Conservation (phyloP, 1,284 basidiomycete species). For the Pholiota adiposa region DNA sequence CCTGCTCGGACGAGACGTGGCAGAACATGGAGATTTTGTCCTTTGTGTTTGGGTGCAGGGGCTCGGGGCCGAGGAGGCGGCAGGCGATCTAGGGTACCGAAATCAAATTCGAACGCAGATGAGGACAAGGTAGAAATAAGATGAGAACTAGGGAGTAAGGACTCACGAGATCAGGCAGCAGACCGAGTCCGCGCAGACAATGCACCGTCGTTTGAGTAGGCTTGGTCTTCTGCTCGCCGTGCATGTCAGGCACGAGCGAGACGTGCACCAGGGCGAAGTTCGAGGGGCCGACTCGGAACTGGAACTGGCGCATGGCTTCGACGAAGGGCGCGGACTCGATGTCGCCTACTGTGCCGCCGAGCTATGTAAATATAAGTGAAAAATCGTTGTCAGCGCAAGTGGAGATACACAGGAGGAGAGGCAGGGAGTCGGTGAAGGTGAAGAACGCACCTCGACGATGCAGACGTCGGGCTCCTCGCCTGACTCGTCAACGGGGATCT, state of each 20-base stretch:
- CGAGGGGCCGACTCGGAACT: conserved; percentile 96
- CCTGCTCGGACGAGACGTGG: conserved; percentile 93
- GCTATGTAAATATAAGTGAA: conserved; percentile 47
- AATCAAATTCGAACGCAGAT: background rate
- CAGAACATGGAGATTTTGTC: conserved; percentile 99
- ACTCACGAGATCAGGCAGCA: conserved; percentile 87
- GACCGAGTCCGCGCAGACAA: conserved; percentile 90
- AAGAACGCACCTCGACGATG: conserved; percentile 82
- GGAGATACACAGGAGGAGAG: no score
- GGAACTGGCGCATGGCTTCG: conserved; percentile 99
- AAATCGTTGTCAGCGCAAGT: no score
- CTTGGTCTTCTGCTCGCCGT: conserved; percentile 99
- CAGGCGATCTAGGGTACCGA: conserved; percentile 81
- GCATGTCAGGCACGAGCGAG: conserved; percentile 97
- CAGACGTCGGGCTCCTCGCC: conserved; percentile 95
- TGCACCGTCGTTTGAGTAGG: conserved; percentile 98
- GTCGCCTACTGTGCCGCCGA: conserved; percentile 70
- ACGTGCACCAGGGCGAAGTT: conserved; percentile 99
- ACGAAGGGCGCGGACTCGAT: conserved; percentile 77
- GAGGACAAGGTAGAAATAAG: background rate
- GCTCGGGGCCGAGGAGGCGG: conserved; percentile 72
- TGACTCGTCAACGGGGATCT: conserved; percentile 93
- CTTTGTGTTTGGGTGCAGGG: conserved; percentile 85
- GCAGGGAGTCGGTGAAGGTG: background rate
- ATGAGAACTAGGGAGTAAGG: no score